These are phyloP conservation scores for Solanum chacoense DNA, from an alignment of 305 asterid genomes.

Conservation along the genomic window DNA sequence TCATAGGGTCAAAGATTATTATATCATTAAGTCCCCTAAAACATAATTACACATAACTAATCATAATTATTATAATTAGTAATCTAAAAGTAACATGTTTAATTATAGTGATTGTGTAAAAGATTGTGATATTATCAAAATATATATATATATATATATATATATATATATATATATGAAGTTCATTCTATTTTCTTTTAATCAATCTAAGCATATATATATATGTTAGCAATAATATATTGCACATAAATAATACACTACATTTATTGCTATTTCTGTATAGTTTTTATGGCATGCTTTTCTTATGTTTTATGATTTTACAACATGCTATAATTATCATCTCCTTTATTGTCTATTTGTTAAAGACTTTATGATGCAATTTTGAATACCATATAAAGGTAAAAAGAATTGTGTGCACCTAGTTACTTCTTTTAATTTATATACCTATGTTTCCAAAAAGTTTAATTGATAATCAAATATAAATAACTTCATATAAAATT, in stretches of 20 bases:
- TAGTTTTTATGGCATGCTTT: neutral
- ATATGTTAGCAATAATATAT: neutral
- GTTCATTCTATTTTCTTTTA: neutral
- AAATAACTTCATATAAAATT: neutral
- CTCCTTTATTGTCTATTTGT: neutral
- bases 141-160: neutral
- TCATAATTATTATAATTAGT: neutral
- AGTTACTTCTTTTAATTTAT: neutral
- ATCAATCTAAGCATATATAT: neutral
- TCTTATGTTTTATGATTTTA: neutral
- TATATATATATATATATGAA: neutral
- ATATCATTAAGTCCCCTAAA: neutral
- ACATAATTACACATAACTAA: neutral
- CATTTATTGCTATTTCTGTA: neutral
- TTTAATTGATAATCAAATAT: neutral
- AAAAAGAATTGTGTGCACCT: neutral
- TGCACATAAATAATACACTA: neutral
- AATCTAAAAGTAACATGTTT: neutral
- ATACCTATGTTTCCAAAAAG: neutral
- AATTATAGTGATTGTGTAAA: neutral
- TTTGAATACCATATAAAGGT: neutral
- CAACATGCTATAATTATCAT: neutral
- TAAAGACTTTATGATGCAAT: neutral
- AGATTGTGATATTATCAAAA: neutral
- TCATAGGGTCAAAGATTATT: neutral